These are phyloP conservation scores for Tuber melanosporum DNA, from an alignment of 495 filamentous ascomycete genomes.

Conservation along the genomic window DNA sequence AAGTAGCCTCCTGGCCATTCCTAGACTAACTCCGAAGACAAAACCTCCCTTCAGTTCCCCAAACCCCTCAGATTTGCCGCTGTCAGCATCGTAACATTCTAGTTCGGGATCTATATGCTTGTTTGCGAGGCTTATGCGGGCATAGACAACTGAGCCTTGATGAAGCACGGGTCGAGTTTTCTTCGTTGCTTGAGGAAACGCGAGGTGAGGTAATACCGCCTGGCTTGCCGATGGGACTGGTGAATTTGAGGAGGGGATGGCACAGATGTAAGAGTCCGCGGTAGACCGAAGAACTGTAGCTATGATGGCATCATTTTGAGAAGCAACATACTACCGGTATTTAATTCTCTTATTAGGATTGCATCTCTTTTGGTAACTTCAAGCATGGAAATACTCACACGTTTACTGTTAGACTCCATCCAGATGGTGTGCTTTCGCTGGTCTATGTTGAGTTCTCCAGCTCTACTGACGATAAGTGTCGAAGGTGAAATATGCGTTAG, in stretches of 20 bases:
- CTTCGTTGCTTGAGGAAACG: conserved; percentile 85
- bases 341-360: conserved; percentile 45
- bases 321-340: conserved; percentile 63
- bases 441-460: conserved; percentile 73
- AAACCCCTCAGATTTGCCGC: conserved; percentile 82
- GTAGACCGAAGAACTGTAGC: conserved; percentile 71
- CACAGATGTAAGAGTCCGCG: conserved; percentile 67
- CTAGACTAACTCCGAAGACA: conserved; percentile 71
- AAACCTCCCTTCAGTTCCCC: conserved; percentile 82
- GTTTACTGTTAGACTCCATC: conserved; percentile 62
- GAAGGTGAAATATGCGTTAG: conserved; percentile 65
- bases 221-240: conserved; percentile 60
- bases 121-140: conserved; percentile 65
- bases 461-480: conserved; percentile 64
- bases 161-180: conserved; percentile 78
- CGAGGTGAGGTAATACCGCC: conserved; percentile 73
- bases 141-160: conserved; percentile 74
- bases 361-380: conserved; percentile 26
- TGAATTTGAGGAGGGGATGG: conserved; percentile 50
- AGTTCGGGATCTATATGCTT: conserved; percentile 82
- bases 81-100: conserved; percentile 75
- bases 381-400: conserved; percentile 46
- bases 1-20: conserved; percentile 70
- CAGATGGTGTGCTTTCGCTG: conserved; percentile 70
- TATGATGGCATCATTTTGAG: conserved; percentile 71